Evolutionary conservation across 768 basidiomycete genomes (phyloP), one percentile per base, ranked within the genome.

Genomic region (Hygrophorus russula): DNA sequence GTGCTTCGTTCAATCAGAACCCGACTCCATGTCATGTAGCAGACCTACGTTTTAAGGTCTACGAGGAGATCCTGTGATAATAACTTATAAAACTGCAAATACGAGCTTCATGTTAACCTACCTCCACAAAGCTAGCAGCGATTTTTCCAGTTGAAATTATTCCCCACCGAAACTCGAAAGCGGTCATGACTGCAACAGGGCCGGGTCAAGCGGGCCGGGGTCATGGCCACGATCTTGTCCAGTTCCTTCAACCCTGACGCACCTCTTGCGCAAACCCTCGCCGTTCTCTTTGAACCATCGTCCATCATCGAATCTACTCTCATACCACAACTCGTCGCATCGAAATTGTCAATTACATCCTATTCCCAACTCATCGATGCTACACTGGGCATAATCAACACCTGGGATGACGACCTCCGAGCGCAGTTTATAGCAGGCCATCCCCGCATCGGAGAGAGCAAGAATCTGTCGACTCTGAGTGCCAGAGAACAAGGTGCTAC

Each of bases 381-480:
- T 28, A 69, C 74, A 2, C 65, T 80, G 51, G 49, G 42, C 2
- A 58, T 68, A 33, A 71, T 88, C 41, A 51, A 53, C n/a, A 58
- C 55, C 30, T 85, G 82, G 83, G 62, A 70, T 39, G 42, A 58
- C 33, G 54, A 58, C 14, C 64, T 66, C 5, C 74, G 70, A 51
- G 77, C 78, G 0, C 59, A 62, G 47, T 91, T 96, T 55, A 70
- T 94, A 47, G 74, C 70, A 4, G 91, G 80, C 2, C 92, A 94
- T 64, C 92, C 92, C 29, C 75, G 89, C 46, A 94, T 94, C 36
- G 92, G 92, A 31, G 88, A 88, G 61, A 75, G 69, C 46, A 78
- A 74, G 54, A 79, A 79, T 33, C 68, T 93, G 10, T 87, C 84
- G 0, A 71, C 59, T 36, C 67, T 90, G 37, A 91, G 87, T 59